Evolutionary conservation across 768 basidiomycete species (phyloP).

Genomic region (Xerocomellus intermedius): DNA sequence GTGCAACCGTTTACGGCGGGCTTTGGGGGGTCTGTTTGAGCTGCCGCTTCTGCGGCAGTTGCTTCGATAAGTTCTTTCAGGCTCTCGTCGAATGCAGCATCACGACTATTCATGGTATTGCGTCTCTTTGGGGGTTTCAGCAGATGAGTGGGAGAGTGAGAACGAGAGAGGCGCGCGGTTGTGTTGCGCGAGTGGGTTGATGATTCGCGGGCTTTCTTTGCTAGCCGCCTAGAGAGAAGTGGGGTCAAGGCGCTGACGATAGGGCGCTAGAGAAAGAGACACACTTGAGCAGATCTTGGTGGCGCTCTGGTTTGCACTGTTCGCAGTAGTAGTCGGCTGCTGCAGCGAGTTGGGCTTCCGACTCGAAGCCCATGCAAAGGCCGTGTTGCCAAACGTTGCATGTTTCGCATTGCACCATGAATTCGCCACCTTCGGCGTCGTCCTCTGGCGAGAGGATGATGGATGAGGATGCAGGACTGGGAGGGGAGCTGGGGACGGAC

Average conservation of each 20-base stretch:
- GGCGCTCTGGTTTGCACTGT: constrained; percentile 83
- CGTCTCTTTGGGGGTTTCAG: constrained; percentile 81
- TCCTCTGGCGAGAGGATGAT: constrained; percentile 49
- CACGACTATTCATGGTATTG: constrained; percentile 97
- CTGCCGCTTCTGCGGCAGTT: constrained; percentile 69
- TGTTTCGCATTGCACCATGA: constrained; percentile 97
- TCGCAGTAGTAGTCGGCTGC: constrained; percentile 93
- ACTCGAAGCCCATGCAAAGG: constrained; percentile 89
- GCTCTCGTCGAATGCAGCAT: constrained; percentile 90
- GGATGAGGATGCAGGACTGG: constrained; percentile 23
- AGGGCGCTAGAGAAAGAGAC: constrained; percentile 30
- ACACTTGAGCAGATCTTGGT: constrained; percentile 78
- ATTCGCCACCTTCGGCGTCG: constrained; percentile 82
- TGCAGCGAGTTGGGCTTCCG: constrained; percentile 69
- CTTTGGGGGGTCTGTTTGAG: constrained; percentile 42
- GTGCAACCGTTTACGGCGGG: constrained; percentile 36
- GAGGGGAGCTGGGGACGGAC: constrained; percentile 41
- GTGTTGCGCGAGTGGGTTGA: constrained; percentile 63
- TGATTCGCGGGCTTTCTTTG: constrained; percentile 61
- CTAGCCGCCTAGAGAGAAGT: constrained; percentile 49
- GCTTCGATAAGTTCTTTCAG: constrained; percentile 73
- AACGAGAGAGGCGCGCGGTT: constrained; percentile 64
- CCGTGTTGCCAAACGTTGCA: constrained; percentile 99
- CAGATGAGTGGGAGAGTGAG: constrained; percentile 62
- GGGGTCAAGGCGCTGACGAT: constrained; percentile 17